These are phyloP conservation scores for Fomes fomentarius DNA, from an alignment of 1,284 basidiomycete species.

Conservation along the genomic window DNA sequence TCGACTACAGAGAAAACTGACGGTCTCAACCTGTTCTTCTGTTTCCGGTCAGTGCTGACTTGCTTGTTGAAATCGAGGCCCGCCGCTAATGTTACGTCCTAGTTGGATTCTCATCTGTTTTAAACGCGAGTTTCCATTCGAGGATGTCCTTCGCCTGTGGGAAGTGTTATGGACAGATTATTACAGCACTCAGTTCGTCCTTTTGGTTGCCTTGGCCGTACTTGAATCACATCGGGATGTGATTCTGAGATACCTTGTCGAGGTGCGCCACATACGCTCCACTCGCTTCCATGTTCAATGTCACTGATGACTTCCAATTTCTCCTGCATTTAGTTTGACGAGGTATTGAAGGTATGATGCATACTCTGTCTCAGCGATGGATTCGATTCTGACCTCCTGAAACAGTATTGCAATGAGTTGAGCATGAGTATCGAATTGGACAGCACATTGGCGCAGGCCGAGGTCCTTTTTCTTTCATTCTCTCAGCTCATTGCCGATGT, in stretches of 20 bases:
- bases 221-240: conserved; percentile 94
- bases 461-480: conserved; percentile 90
- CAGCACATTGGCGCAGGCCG: conserved; percentile 89
- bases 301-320: not conserved
- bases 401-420: conserved; percentile 88
- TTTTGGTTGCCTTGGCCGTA: conserved; percentile 93
- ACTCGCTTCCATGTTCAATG: not conserved
- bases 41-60: conserved; percentile 74
- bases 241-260: conserved; percentile 90
- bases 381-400: not conserved
- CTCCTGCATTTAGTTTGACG: conserved; percentile 62
- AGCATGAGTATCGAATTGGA: conserved; percentile 95
- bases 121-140: conserved; percentile 94
- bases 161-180: conserved; percentile 96
- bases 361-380: not conserved
- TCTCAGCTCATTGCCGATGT: conserved; percentile 87
- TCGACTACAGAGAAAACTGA: conserved; percentile 77
- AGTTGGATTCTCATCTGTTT: conserved; percentile 89
- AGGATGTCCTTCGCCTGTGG: conserved; percentile 90
- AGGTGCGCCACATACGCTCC: conserved; percentile 48
- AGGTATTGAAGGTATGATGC: conserved; percentile 77
- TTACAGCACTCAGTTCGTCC: conserved; percentile 86
- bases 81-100: not conserved
- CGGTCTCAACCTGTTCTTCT: conserved; percentile 95
- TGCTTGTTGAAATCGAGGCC: not conserved